These are phyloP conservation scores for Penicillium psychrofluorescens DNA, from an alignment of 495 filamentous ascomycete genomes.

Conservation along the genomic window DNA sequence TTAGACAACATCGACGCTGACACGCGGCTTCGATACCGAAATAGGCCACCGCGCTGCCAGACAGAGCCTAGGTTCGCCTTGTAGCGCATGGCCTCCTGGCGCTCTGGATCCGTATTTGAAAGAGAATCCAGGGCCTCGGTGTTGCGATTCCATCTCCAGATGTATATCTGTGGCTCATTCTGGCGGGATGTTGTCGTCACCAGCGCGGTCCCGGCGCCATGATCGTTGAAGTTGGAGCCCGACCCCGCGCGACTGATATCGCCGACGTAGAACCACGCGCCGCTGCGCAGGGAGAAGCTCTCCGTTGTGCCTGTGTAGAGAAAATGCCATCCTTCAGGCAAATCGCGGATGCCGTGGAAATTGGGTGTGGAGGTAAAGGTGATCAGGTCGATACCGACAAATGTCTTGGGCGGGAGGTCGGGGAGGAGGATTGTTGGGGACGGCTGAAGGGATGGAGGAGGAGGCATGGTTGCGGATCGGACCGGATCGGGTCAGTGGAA, in stretches of 20 bases:
- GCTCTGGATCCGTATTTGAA: conserved; percentile 12
- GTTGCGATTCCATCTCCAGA: conserved; percentile 39
- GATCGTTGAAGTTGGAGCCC: conserved; percentile 1
- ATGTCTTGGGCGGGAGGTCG: conserved; percentile 39
- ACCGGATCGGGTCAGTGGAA: background rate
- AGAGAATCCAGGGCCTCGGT: conserved; percentile 26
- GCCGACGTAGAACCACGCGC: conserved; percentile 54
- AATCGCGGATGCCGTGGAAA: conserved; percentile 53
- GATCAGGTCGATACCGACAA: conserved; percentile 47
- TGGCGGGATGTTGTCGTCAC: conserved; percentile 2
- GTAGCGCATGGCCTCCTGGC: conserved; percentile 30
- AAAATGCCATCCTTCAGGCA: conserved; percentile 55
- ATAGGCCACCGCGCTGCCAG: conserved; percentile 37
- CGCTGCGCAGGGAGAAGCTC: conserved; percentile 50
- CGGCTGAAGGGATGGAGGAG: conserved; percentile 19
- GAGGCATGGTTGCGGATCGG: conserved; percentile 6
- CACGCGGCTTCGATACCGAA: conserved; percentile 35
- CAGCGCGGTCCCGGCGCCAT: conserved; percentile 6
- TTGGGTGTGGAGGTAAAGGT: conserved; percentile 46
- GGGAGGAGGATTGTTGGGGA: conserved; percentile 42
- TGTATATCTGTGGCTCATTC: conserved; percentile 23
- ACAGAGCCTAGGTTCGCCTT: conserved; percentile 32
- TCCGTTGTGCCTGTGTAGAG: conserved; percentile 51
- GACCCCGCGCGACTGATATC: conserved; percentile 13
- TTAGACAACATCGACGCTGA: conserved; percentile 16